phyloP scores from a whole-genome alignment of 78 protist species.

The Dictyostelium purpureum region DNA sequence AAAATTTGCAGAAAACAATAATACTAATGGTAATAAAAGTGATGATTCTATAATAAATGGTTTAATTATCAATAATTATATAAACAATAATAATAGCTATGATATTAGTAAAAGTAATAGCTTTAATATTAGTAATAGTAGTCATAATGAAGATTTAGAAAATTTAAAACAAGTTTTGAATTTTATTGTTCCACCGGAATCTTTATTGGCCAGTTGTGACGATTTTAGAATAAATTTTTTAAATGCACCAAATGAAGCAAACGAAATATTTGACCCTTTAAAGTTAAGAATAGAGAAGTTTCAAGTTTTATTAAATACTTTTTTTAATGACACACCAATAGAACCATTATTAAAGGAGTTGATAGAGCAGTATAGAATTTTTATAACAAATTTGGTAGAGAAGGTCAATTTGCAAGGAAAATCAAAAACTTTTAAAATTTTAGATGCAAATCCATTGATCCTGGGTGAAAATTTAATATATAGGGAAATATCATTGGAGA shows the following conservation, averaged over 20 bases:
- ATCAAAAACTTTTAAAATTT: neutral
- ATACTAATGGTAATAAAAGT: too few species aligned
- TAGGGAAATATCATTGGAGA: neutral
- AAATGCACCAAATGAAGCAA: neutral
- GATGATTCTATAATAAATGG: too few species aligned
- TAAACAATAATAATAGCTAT: too few species aligned
- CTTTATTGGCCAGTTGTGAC: neutral
- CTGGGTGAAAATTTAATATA: neutral
- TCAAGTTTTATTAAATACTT: neutral
- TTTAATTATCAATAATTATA: too few species aligned
- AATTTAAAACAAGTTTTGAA: neutral
- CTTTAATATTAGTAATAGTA: neutral
- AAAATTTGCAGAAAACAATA: too few species aligned
- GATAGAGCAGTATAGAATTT: too few species aligned
- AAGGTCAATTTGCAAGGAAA: neutral
- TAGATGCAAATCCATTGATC: neutral
- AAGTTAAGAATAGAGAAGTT: neutral
- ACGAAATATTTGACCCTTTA: neutral
- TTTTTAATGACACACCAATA: neutral
- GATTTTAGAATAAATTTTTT: neutral
- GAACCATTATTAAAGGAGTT: neutral
- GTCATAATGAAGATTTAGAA: neutral
- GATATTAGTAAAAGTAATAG: too few species aligned
- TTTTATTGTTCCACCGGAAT: neutral
- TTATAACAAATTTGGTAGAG: too few species aligned